These are phyloP conservation scores for Calonectria pseudoturangicola DNA, from an alignment of 2,329 filamentous ascomycete species.

Conservation along the genomic window DNA sequence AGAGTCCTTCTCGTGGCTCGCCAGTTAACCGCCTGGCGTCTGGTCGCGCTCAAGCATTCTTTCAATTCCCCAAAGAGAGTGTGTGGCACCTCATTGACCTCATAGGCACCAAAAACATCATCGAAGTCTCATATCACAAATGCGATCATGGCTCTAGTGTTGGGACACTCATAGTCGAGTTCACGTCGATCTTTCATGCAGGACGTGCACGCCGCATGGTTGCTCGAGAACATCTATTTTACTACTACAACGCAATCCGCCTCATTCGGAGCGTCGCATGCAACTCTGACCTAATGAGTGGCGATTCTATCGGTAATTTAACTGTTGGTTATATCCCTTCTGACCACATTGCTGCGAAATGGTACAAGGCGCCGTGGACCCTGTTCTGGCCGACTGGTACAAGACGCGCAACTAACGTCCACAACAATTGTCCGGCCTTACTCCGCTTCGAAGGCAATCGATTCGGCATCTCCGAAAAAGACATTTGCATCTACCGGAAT, in stretches of 20 bases:
- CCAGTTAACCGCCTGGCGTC: not conserved
- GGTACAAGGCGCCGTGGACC: constrained; percentile 19
- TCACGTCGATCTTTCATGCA: constrained; percentile 44
- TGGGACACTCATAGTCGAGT: constrained; percentile 45
- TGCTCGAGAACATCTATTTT: not conserved
- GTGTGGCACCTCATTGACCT: constrained; percentile 50
- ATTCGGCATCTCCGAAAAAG: not conserved
- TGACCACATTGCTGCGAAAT: constrained; percentile 30
- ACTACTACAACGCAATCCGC: not conserved
- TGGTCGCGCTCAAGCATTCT: constrained; percentile 43
- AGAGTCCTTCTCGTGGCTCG: not conserved
- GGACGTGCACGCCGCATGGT: not conserved
- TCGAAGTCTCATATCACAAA: constrained; percentile 10
- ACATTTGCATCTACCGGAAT: constrained; percentile 1
- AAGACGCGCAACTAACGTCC: not conserved
- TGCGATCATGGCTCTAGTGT: not conserved
- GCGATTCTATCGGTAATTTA: not conserved
- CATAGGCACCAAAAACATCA: constrained; percentile 41
- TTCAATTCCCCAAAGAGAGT: constrained; percentile 41
- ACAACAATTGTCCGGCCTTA: not conserved
- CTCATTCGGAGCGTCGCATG: not conserved
- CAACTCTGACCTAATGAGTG: constrained; percentile 10
- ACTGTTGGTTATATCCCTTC: not conserved
- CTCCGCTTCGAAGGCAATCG: not conserved
- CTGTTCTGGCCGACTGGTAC: not conserved